These are phyloP conservation scores for Psilocybe tampanensis DNA, from an alignment of 768 basidiomycete genomes.

Conservation along the genomic window DNA sequence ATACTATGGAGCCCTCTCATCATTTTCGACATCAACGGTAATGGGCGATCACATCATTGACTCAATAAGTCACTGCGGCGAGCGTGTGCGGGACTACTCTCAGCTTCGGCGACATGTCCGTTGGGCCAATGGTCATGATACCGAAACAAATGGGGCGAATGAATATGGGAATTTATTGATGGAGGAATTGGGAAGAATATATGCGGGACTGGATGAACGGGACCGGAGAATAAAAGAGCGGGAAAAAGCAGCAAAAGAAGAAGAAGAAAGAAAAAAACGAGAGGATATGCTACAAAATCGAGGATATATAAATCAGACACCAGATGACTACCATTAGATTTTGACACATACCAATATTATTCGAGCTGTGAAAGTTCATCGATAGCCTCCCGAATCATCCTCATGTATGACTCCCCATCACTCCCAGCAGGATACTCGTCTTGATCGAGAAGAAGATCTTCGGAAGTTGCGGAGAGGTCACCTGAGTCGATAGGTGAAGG, in stretches of 20 bases:
- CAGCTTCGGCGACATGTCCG: conserved; percentile 4
- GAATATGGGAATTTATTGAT: conserved; percentile 2
- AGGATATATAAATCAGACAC: too few relatives aligned
- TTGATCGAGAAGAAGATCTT: too few relatives aligned
- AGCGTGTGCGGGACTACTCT: background rate
- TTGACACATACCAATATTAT: background rate
- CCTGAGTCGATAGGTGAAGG: too few relatives aligned
- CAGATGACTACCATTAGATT: too few relatives aligned
- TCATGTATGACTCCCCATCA: background rate
- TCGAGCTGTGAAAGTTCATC: background rate
- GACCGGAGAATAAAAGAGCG: background rate
- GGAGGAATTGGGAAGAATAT: conserved; percentile 2
- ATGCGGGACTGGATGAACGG: conserved; percentile 1
- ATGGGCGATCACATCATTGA: conserved; percentile 12
- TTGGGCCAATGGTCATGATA: conserved; percentile 10
- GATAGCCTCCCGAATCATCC: background rate
- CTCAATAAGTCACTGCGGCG: conserved; percentile 6
- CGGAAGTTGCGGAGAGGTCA: too few relatives aligned
- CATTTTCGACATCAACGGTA: background rate
- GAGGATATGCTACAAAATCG: background rate
- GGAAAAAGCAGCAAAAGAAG: background rate
- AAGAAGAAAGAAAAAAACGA: background rate
- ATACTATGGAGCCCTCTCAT: background rate
- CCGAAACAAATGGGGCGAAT: background rate
- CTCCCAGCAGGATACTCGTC: conserved; percentile 2